Percentiles rank a stretch among this genome's conserved stretches.
phyloP scores from a whole-genome alignment of 2,329 filamentous ascomycete species.

The Xylogone sp. region DNA sequence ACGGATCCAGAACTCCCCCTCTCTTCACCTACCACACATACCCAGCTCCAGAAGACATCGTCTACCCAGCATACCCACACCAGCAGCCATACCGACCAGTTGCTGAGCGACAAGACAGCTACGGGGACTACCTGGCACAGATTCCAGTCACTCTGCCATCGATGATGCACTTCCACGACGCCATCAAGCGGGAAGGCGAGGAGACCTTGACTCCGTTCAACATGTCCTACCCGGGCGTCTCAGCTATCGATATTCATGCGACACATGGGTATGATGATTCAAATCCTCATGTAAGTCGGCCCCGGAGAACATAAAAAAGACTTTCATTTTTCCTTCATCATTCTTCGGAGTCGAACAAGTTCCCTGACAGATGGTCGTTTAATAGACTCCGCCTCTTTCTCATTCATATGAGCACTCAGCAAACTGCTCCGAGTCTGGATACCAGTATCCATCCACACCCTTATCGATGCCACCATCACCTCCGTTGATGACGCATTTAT shows the following conservation, averaged over 20 bases:
- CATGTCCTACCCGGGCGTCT: constrained; percentile 62
- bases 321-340: background rate
- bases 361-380: constrained; percentile 12
- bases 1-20: constrained; percentile 68
- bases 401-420: constrained; percentile 68
- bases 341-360: constrained; percentile 5
- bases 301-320: constrained; percentile 4
- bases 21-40: constrained; percentile 67
- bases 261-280: constrained; percentile 60
- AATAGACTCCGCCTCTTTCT: constrained; percentile 72
- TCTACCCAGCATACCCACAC: constrained; percentile 56
- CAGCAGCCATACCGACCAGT: constrained; percentile 50
- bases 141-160: constrained; percentile 59
- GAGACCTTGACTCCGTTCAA: constrained; percentile 57
- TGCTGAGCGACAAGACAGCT: constrained; percentile 43
- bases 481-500: constrained; percentile 38
- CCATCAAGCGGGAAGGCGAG: constrained; percentile 66
- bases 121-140: constrained; percentile 53
- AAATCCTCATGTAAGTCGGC: constrained; percentile 71
- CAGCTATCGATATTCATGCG: constrained; percentile 59
- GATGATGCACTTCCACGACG: constrained; percentile 59
- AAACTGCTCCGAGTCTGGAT: constrained; percentile 57
- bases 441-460: constrained; percentile 65
- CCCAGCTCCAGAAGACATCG: constrained; percentile 60
- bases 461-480: constrained; percentile 71